Evolutionary conservation across 441 rosid species (phyloP).

Genomic region (Gossypium schwendimanii): DNA sequence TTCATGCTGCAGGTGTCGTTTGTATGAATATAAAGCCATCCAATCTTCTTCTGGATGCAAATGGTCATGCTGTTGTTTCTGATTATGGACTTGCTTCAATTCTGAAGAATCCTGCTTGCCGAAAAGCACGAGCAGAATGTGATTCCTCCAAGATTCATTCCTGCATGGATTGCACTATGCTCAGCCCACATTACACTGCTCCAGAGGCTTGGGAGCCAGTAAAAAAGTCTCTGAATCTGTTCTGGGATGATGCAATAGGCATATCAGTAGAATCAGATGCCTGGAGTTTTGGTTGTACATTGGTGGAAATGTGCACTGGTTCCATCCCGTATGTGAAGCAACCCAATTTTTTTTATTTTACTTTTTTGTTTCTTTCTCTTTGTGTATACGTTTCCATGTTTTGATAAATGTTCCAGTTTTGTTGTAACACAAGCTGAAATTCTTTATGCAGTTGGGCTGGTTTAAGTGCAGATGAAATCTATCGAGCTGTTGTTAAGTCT

Average conservation of each 20-base stretch:
- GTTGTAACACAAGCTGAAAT: slow-evolving; percentile 14
- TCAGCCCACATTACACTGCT: slow-evolving; percentile 89
- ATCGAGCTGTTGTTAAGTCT: slow-evolving; percentile 81
- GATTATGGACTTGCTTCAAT: slow-evolving; percentile 89
- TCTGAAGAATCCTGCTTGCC: slow-evolving; percentile 79
- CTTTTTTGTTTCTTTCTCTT: slow-evolving; percentile 8
- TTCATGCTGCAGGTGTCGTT: slow-evolving; percentile 95
- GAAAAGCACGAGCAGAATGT: slow-evolving; percentile 60
- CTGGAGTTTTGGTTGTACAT: slow-evolving; percentile 98
- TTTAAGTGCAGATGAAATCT: slow-evolving; percentile 88
- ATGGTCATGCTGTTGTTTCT: slow-evolving; percentile 86
- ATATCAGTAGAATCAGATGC: slow-evolving; percentile 93
- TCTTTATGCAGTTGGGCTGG: slow-evolving; percentile 81
- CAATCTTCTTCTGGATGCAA: slow-evolving; percentile 78
- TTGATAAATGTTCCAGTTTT: slow-evolving; percentile 1
- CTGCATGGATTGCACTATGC: slow-evolving; percentile 82
- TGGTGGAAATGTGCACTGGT: slow-evolving; percentile 99
- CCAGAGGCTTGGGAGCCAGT: slow-evolving; percentile 99
- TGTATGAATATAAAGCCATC: slow-evolving; percentile 97
- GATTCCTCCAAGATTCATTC: slow-evolving; percentile 70
- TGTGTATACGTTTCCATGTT: background rate
- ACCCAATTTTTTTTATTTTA: slow-evolving; percentile 9
- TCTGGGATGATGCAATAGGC: slow-evolving; percentile 95
- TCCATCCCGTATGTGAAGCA: slow-evolving; percentile 78
- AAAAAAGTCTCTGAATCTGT: slow-evolving; percentile 73